Base-by-base conservation (phyloP, 192 early-diverging fungal genomes). In the Coemansia erecta region DNA sequence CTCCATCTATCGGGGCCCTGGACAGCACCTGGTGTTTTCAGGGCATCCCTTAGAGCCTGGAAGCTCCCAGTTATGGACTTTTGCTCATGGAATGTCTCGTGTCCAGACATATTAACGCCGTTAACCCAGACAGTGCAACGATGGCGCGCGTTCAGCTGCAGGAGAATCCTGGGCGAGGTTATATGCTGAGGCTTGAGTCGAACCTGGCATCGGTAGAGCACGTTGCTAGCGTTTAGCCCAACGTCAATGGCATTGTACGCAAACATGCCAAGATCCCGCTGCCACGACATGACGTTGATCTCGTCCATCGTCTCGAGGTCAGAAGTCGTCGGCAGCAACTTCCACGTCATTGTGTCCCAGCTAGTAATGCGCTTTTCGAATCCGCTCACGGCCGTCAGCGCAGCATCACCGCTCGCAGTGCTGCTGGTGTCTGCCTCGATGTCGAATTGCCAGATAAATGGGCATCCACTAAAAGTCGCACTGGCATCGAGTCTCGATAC, bases 131-230 rank as follows among this genome's bases (percentile, higher is more conserved):
- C 64, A 0, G 86, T 88, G 53, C 79, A 82, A 33, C 90, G 78
- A 71, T 94, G 85, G 22, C 93, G 83, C 35, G 78, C 81, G 63
- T 90, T 92, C 31, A 93, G 57, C 45, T 77, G 74, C 21, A 94
- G 68, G 15, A 53, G 41, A 19, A 89, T 72, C 12, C 51, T 63
- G 42, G 46, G 45, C 44, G 56, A 40, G 10, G 21, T 76, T 21
- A 66, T 59, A 23, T 64, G 75, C 42, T 54, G 41, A 46, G 62
- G 67, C 54, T 65, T 66, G 6, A 72, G 71, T 4, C 53, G 70
- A 58, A 91, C 84, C 18, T 64, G 67, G 41, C 82, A 77, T 26
- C 77, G 66, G 65, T 91, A 89, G 23, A 91, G 45, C 1, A 77
- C 68, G 59, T 91, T 86, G 53, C 87, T 86, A 58, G 77, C 82